These are phyloP conservation scores for Nothopassalora personata DNA, from an alignment of 2,329 filamentous ascomycete genomes.

Conservation along the genomic window DNA sequence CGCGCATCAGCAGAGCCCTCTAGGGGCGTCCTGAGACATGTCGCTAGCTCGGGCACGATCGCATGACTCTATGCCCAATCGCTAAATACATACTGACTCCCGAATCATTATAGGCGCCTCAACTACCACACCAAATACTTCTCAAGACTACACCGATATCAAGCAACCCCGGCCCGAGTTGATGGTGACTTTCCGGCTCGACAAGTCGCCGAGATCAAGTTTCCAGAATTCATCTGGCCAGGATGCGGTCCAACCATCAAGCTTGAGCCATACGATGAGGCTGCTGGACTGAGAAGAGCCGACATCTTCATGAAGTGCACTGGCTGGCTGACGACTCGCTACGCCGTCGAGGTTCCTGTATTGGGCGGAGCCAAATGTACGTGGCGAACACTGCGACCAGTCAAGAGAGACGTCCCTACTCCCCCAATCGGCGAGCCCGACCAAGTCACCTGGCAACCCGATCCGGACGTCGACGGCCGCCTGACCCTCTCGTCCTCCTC, in stretches of 20 bases:
- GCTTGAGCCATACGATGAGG: constrained; percentile 4
- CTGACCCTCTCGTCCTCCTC: background rate
- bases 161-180: background rate
- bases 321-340: constrained; percentile 1
- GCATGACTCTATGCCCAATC: no score
- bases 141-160: background rate
- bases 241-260: constrained; percentile 1
- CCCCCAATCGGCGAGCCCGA: background rate
- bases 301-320: constrained; percentile 2
- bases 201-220: constrained; percentile 7
- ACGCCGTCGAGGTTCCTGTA: background rate
- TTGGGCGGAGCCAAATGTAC: background rate
- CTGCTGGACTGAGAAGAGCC: background rate
- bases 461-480: background rate
- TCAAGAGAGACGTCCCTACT: background rate
- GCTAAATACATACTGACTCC: no score
- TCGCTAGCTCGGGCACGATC: no score
- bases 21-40: no score
- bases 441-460: background rate
- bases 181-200: constrained; percentile 1
- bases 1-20: no score
- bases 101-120: background rate
- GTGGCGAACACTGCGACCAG: background rate
- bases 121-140: constrained; percentile 3
- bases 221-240: constrained; percentile 1